Conservation (phyloP, 2,329 filamentous ascomycete species). For the Botrytis aclada region DNA sequence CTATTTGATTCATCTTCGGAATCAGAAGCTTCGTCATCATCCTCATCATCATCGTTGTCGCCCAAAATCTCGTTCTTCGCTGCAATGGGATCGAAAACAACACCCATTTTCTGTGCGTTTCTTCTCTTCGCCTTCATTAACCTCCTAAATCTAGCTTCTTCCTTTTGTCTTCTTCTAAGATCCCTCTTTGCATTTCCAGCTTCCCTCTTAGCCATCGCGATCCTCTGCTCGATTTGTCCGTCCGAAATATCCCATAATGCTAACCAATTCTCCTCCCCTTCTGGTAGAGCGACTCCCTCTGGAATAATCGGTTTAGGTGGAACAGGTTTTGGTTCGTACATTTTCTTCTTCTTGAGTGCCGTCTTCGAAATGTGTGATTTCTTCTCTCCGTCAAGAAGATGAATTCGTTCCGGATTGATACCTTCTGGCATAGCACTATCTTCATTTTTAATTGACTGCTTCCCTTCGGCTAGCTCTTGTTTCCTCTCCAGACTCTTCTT, state of each 20-base stretch:
- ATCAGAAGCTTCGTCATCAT: conserved; percentile 15
- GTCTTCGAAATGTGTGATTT: conserved; percentile 25
- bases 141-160: conserved; percentile 33
- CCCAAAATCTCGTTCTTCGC: conserved; percentile 30
- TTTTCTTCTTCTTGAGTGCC: conserved; percentile 20
- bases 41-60: conserved; percentile 20
- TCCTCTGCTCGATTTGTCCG: conserved; percentile 32
- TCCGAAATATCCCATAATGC: conserved; percentile 39
- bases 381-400: conserved; percentile 19
- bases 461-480: conserved; percentile 23
- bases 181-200: conserved; percentile 27
- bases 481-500: conserved; percentile 19
- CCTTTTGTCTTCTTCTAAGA: conserved; percentile 27
- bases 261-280: conserved; percentile 37
- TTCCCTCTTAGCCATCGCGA: conserved; percentile 27
- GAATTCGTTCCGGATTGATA: conserved; percentile 20
- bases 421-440: conserved; percentile 7
- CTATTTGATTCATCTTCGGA: conserved; percentile 20
- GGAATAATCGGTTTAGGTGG: conserved; percentile 35
- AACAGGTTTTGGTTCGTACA: conserved; percentile 19
- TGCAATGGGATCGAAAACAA: conserved; percentile 29
- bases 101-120: conserved; percentile 26
- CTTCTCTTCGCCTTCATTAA: conserved; percentile 33
- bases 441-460: conserved; percentile 6
- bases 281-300: conserved; percentile 31